phyloP scores from a whole-genome alignment of 2,329 filamentous ascomycete species.

The Diaporthe caulivora region DNA sequence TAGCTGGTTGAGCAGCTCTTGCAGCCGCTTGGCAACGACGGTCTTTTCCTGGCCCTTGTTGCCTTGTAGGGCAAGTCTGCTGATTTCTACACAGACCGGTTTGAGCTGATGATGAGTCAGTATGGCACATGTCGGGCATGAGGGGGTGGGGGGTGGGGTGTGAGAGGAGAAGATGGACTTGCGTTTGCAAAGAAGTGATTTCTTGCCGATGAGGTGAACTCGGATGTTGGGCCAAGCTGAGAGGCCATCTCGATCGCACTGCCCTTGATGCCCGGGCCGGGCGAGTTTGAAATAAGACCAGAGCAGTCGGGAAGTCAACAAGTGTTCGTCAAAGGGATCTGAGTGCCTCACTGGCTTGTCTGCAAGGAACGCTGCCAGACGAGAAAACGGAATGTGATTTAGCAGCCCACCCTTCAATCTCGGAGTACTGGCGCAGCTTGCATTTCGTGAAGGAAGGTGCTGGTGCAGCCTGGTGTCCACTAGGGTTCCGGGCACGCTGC shows the following conservation, averaged over 20 bases:
- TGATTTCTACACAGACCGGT: slow-evolving; percentile 71
- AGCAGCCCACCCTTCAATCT: neutral
- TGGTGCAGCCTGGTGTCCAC: neutral
- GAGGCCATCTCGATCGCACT: slow-evolving; percentile 31
- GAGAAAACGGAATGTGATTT: neutral
- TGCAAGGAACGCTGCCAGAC: neutral
- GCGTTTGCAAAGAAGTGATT: slow-evolving; percentile 46
- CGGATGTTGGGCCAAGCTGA: slow-evolving; percentile 34
- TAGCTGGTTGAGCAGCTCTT: slow-evolving; percentile 59
- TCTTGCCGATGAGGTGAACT: slow-evolving; percentile 43
- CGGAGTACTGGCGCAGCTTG: neutral
- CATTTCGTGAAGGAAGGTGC: neutral
- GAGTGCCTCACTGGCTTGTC: neutral
- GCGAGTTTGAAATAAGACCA: neutral
- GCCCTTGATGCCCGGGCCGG: slow-evolving; percentile 21
- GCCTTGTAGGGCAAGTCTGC: slow-evolving; percentile 66
- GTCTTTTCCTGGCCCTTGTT: slow-evolving; percentile 51
- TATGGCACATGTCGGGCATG: neutral
- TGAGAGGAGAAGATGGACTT: neutral
- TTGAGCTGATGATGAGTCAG: slow-evolving; percentile 63
- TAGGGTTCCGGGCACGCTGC: too few relatives aligned
- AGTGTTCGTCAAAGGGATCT: too few relatives aligned
- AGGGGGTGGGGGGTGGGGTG: too few relatives aligned
- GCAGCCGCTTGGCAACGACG: slow-evolving; percentile 57
- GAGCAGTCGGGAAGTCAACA: neutral